Evolutionary conservation across 2,329 filamentous ascomycete species (phyloP).

Genomic region (Aspergillus sp.): DNA sequence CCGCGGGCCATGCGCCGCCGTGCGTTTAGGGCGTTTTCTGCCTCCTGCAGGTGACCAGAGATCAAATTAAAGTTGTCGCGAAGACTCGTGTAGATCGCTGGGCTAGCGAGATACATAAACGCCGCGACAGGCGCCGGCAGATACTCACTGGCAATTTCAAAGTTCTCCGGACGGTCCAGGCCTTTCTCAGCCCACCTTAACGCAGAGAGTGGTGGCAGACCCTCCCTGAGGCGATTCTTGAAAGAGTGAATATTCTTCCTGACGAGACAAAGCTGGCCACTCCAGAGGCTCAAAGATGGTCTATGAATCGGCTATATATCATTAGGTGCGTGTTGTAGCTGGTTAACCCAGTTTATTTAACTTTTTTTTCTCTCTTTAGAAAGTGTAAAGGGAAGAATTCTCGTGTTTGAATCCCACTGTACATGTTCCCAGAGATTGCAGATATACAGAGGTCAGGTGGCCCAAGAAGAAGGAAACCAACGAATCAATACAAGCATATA

Average conservation of each 20-base stretch:
- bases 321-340: too few relatives aligned
- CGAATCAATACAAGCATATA: too few relatives aligned
- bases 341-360: too few relatives aligned
- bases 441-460: too few relatives aligned
- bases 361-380: too few relatives aligned
- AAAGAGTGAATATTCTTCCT: constrained; percentile 31
- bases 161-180: constrained; percentile 22
- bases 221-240: constrained; percentile 32
- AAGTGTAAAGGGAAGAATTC: too few relatives aligned
- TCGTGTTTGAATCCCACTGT: too few relatives aligned
- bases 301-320: too few relatives aligned
- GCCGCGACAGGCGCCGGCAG: constrained; percentile 26
- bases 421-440: too few relatives aligned
- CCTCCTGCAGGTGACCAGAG: constrained; percentile 22
- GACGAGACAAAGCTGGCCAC: constrained; percentile 21
- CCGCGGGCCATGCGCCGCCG: neutral
- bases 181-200: constrained; percentile 29
- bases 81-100: constrained; percentile 17
- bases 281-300: neutral
- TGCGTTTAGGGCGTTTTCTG: constrained; percentile 25
- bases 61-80: constrained; percentile 32
- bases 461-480: too few relatives aligned
- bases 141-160: constrained; percentile 30
- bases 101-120: constrained; percentile 32
- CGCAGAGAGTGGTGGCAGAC: constrained; percentile 29